Base-by-base conservation (phyloP, 2,329 filamentous ascomycete species). In the Aspergillus ruber region DNA sequence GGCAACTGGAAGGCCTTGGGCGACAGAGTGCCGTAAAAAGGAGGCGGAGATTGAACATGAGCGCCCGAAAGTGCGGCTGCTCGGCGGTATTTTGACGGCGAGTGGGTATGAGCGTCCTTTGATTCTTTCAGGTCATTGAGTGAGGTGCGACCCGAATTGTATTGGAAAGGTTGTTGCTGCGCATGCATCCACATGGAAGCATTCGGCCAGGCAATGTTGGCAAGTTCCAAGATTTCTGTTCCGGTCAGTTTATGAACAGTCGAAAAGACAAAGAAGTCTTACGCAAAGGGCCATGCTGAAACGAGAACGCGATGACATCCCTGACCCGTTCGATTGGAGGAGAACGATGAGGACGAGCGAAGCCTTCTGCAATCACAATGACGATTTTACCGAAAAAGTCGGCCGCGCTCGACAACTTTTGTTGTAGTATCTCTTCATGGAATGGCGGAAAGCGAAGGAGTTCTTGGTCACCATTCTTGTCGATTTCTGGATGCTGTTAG, bases 201-300 rank as follows among this genome's bases (percentile, higher is more conserved):
- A 61, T 86, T 90, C 6, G 88, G 88, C 86, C 88, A 94, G 2
- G 88, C 86, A 59, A 94, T 89, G 3, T 78, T 79, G 2, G 82
- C 83, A 50, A 73, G 75, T 65, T 93, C 86, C 25, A 94, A 76
- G 20, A 90, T 74, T 38, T 86, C 88, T 88, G 55, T 13, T 27
- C 13, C 40, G 13, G 44, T 64, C 20, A 63, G 48, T n/a, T n/a
- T 13, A 9, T n/a, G 15, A 15, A 13, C 8, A n/a, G 18, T 25
- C 21, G 23, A 40, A 5, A 36, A 10, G 25, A 10, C 13, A 9
- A 13, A 9, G 13, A 18, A 18, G 25, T 7, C 75, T 55, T 71
- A 91, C 88, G 78, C 46, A 86, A 69, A 1, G 89, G 88, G 29
- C 86, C 89, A 72, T 93, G 87, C 60, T 93, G 87, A 58, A 94